Evolutionary conservation across 2,329 filamentous ascomycete genomes (phyloP), one percentile per base, ranked within the genome.

Genomic region (Sordariomycetes sp.): DNA sequence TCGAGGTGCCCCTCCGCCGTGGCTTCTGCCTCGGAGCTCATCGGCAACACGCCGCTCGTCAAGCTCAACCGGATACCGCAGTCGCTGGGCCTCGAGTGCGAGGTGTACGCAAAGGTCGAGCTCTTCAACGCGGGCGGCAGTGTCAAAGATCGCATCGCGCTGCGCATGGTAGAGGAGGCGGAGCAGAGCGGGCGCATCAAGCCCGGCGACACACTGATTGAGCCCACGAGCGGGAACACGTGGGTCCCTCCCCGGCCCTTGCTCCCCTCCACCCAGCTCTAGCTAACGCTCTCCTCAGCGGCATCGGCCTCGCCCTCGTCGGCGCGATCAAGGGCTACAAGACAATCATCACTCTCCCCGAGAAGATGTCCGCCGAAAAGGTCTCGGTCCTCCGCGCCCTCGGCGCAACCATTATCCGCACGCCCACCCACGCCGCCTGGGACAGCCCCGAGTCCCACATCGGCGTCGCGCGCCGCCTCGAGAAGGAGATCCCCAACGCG

Each of bases 311-410:
- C 48, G 94, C 94, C 32, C 83, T 99, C 36, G 92, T 97, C 20
- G 92, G 84, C 59, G 94, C 94, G 17, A 88, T 99, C 67, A 97
- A 96, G 76, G 92, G 91, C 63, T 99, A 97, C 79, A 92, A 92
- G 73, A 95, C 91, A 48, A 97, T 99, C 73, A 99, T 99, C 71
- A 99, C 94, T 12, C 82, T 99, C 52, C 94, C 94, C 55, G 94
- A 99, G 75, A 99, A 99, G 79, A 99, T 99, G 94, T 96, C 90
- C 1, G 88, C 90, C 53, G 94, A 99, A 74, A 99, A 99, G 74
- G 94, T 99, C 45, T 87, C 92, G 2, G 94, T 99, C 32, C 80
- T 99, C 61, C 88, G 90, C 65, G 92, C 94, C 34, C 81, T 99
- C 56, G 92, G 92, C 62, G 94, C 94, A 50, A 96, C 95, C 67